These are phyloP conservation scores for Fusarium tricinctum DNA, from an alignment of 2,329 filamentous ascomycete genomes.

Conservation along the genomic window DNA sequence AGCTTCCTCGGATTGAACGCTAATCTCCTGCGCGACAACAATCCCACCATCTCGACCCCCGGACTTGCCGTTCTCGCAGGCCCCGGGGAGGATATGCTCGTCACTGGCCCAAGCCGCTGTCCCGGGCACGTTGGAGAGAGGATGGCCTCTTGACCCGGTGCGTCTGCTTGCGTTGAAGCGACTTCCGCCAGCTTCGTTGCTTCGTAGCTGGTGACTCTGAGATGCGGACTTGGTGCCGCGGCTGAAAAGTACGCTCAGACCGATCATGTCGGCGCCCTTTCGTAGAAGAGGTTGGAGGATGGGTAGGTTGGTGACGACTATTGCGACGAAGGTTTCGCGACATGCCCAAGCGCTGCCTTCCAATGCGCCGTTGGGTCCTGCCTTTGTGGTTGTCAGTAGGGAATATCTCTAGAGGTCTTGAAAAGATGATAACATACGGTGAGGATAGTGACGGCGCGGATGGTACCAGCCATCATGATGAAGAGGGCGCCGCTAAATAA, in stretches of 20 bases:
- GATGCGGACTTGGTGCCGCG: constrained; percentile 34
- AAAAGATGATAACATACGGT: constrained; percentile 11
- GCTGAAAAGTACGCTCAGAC: constrained; percentile 40
- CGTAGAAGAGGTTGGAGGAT: constrained; percentile 42
- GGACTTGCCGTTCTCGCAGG: too few relatives aligned
- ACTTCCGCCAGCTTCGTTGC: constrained; percentile 31
- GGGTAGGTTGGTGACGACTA: constrained; percentile 55
- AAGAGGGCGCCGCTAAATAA: constrained; percentile 42
- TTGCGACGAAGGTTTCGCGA: constrained; percentile 58
- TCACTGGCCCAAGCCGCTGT: constrained; percentile 42
- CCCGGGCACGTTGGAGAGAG: constrained; percentile 25
- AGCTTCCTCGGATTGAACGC: constrained; percentile 15
- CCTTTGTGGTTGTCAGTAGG: neutral
- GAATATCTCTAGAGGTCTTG: too few relatives aligned
- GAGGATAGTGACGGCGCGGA: constrained; percentile 39
- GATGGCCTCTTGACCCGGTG: constrained; percentile 14
- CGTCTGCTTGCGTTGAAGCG: constrained; percentile 33
- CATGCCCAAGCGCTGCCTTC: constrained; percentile 52
- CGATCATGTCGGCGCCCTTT: constrained; percentile 42
- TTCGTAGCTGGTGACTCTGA: constrained; percentile 42
- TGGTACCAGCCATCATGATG: constrained; percentile 45
- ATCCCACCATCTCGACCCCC: constrained; percentile 20
- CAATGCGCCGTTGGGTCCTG: constrained; percentile 37
- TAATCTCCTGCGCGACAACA: constrained; percentile 41
- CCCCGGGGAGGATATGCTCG: constrained; percentile 38